phyloP scores from a whole-genome alignment of 257 asterid genomes.

The Solanum verrucosum region DNA sequence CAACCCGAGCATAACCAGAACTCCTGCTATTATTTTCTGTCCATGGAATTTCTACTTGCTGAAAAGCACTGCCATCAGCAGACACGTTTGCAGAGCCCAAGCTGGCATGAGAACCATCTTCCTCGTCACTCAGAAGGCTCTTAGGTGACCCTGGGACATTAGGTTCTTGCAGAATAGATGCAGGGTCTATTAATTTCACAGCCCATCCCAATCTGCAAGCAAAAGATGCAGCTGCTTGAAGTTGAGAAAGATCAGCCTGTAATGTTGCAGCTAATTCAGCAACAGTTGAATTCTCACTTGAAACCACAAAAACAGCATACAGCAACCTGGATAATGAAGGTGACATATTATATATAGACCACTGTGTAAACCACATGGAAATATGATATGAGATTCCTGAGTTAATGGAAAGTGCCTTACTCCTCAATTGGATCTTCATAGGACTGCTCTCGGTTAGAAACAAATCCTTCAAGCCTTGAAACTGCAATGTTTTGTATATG shows the following conservation, averaged over 20 bases:
- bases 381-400: slow-evolving; percentile 10
- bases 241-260: slow-evolving; percentile 95
- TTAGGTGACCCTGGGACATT: slow-evolving; percentile 58
- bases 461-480: slow-evolving; percentile 99
- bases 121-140: slow-evolving; percentile 66
- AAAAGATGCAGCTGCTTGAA: slow-evolving; percentile 98
- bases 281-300: slow-evolving; percentile 96
- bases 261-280: slow-evolving; percentile 86
- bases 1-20: slow-evolving; percentile 83
- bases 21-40: slow-evolving; percentile 49
- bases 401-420: slow-evolving; percentile 37
- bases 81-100: slow-evolving; percentile 43
- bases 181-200: slow-evolving; percentile 84
- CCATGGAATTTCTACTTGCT: slow-evolving; percentile 66
- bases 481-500: slow-evolving; percentile 48
- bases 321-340: slow-evolving; percentile 67
- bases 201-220: slow-evolving; percentile 99
- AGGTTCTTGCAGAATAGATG: slow-evolving; percentile 84
- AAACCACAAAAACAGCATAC: slow-evolving; percentile 98
- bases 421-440: slow-evolving; percentile 99
- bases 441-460: slow-evolving; percentile 95
- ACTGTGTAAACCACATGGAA: slow-evolving; percentile 2
- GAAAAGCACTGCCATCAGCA: slow-evolving; percentile 49
- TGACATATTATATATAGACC: slow-evolving; percentile 14
- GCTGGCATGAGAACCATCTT: slow-evolving; percentile 49